These are phyloP conservation scores for Bryoglossum gracile DNA, from an alignment of 495 filamentous ascomycete species.

Conservation along the genomic window DNA sequence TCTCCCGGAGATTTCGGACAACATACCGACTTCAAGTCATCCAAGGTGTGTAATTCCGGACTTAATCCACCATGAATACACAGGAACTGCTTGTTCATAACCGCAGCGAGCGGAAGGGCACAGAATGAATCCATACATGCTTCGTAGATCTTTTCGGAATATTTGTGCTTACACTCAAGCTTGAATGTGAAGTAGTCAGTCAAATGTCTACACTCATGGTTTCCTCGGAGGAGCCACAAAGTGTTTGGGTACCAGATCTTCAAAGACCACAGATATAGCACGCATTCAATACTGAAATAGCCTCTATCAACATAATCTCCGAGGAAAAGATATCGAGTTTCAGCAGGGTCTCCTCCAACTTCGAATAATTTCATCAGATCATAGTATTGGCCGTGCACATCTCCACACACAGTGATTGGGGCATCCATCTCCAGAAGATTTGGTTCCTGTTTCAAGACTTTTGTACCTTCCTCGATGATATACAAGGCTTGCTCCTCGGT, in stretches of 20 bases:
- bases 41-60: slow-evolving; percentile 89
- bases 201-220: slow-evolving; percentile 97
- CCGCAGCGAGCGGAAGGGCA: slow-evolving; percentile 81
- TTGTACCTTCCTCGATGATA: slow-evolving; percentile 80
- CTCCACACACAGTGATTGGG: slow-evolving; percentile 97
- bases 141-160: slow-evolving; percentile 92
- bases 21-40: slow-evolving; percentile 81
- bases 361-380: slow-evolving; percentile 99
- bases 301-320: slow-evolving; percentile 97
- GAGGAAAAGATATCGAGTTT: slow-evolving; percentile 93
- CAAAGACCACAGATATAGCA: slow-evolving; percentile 92
- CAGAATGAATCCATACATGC: slow-evolving; percentile 99
- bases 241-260: slow-evolving; percentile 99
- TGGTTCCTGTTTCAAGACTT: slow-evolving; percentile 78
- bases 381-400: slow-evolving; percentile 98
- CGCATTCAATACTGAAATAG: slow-evolving; percentile 99
- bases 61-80: slow-evolving; percentile 97
- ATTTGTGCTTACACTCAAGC: slow-evolving; percentile 98
- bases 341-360: slow-evolving; percentile 92
- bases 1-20: not conserved
- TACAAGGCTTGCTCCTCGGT: slow-evolving; percentile 96
- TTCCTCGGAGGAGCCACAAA: slow-evolving; percentile 92
- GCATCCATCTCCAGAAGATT: slow-evolving; percentile 99
- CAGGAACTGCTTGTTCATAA: slow-evolving; percentile 99
- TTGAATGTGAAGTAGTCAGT: slow-evolving; percentile 99